Evolutionary conservation across 768 basidiomycete species (phyloP).

Genomic region (Stropharia rugosoannulata): DNA sequence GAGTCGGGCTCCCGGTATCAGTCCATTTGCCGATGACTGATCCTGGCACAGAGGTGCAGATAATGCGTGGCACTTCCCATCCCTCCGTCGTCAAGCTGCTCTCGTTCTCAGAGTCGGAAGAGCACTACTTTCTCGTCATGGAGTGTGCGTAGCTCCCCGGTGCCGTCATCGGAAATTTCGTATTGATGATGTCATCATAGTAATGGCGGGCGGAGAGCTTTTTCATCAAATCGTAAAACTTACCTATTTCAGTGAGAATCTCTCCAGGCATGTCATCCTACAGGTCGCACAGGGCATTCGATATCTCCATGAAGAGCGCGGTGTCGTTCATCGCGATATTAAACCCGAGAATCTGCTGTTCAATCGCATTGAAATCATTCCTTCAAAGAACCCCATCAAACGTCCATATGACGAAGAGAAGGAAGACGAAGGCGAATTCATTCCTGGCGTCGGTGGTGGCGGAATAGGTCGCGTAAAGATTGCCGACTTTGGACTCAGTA

Average conservation of each 20-base stretch:
- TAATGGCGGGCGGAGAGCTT: constrained; percentile 97
- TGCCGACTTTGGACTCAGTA: constrained; percentile 96
- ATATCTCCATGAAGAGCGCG: constrained; percentile 95
- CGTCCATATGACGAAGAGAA: constrained; percentile 98
- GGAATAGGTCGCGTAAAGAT: constrained; percentile 99
- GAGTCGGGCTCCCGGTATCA: constrained; percentile 11
- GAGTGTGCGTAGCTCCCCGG: constrained; percentile 63
- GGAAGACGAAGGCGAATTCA: constrained; percentile 97
- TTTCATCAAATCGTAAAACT: constrained; percentile 99
- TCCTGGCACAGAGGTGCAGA: constrained; percentile 82
- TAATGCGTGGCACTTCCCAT: constrained; percentile 94
- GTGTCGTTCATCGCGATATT: constrained; percentile 98
- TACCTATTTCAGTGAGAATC: constrained; percentile 96
- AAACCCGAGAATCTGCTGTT: constrained; percentile 98
- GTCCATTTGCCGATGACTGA: constrained; percentile 3
- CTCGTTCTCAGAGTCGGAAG: constrained; percentile 88
- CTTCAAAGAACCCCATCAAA: constrained; percentile 69
- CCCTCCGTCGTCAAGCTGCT: constrained; percentile 91
- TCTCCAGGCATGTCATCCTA: constrained; percentile 95
- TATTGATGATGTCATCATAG: constrained; percentile 36
- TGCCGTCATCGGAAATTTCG: neutral
- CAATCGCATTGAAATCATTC: constrained; percentile 87
- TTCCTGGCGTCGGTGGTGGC: constrained; percentile 89
- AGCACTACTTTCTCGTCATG: constrained; percentile 92
- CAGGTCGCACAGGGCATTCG: constrained; percentile 94